Conservation (phyloP, 148 eudicot genomes). For the Euryodendron excelsum region DNA sequence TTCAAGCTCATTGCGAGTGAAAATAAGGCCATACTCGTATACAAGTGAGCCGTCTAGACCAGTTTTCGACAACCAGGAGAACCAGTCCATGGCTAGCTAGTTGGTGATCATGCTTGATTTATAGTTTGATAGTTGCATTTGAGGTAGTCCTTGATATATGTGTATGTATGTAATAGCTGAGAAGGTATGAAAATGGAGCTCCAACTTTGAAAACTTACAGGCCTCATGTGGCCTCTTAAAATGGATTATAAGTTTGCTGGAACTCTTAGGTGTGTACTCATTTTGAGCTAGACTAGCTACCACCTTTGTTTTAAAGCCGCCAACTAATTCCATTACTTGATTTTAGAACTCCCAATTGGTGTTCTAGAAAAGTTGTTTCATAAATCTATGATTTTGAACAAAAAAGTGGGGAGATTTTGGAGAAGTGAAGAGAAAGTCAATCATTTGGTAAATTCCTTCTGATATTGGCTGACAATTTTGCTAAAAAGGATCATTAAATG, state of each 20-base stretch:
- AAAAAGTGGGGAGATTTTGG: no score
- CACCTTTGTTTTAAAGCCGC: no score
- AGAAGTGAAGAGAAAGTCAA: no score
- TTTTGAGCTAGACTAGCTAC: not conserved
- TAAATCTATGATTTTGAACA: no score
- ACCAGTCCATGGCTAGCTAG: conserved; percentile 36
- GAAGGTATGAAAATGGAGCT: not conserved
- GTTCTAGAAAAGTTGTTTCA: no score
- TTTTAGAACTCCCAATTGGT: no score
- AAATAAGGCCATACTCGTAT: conserved; percentile 28
- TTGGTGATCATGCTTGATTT: not conserved
- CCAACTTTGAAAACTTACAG: not conserved
- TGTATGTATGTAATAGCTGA: not conserved
- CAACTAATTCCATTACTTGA: no score
- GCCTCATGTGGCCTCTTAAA: not conserved
- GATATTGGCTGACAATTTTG: no score
- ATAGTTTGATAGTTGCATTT: not conserved
- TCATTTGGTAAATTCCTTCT: no score
- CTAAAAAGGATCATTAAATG: no score
- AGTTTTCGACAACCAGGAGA: conserved; percentile 38
- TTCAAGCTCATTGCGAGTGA: conserved; percentile 36
- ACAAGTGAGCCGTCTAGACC: conserved; percentile 24
- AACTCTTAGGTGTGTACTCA: no score
- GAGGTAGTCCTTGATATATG: not conserved
- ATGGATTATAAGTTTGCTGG: no score